Conservation (phyloP, 768 basidiomycete genomes). For the Lactarius deliciosus region DNA sequence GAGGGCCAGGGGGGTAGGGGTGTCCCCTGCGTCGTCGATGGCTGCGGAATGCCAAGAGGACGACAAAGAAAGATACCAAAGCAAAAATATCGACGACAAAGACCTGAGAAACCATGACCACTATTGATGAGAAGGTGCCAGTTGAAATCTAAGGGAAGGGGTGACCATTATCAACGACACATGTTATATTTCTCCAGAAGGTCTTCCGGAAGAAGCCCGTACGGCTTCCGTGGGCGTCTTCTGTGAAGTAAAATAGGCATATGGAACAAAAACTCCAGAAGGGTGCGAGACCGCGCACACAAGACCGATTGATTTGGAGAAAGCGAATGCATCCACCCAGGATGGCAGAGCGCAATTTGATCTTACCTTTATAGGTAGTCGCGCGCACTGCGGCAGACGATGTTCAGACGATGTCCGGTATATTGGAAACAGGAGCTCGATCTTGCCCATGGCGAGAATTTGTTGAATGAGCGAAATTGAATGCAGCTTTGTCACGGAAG, state of each 20-base stretch:
- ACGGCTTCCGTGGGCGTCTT: background rate
- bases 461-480: background rate
- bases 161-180: background rate
- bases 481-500: background rate
- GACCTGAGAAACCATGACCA: background rate
- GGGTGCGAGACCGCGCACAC: background rate
- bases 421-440: background rate
- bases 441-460: background rate
- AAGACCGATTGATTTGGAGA: background rate
- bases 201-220: background rate
- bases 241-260: background rate
- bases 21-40: background rate
- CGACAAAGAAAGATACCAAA: background rate
- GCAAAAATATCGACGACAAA: background rate
- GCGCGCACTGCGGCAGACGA: background rate
- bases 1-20: slow-evolving; percentile 8
- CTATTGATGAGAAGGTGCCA: background rate
- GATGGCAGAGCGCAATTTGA: background rate
- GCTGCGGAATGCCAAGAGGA: background rate
- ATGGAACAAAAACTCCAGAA: background rate
- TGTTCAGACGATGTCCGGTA: background rate
- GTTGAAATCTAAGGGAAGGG: background rate
- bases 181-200: background rate
- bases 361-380: background rate
- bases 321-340: background rate